Percentiles rank a stretch among this genome's conserved stretches.
phyloP scores from a whole-genome alignment of 2,329 filamentous ascomycete species.

The Stylonectria norvegica region DNA sequence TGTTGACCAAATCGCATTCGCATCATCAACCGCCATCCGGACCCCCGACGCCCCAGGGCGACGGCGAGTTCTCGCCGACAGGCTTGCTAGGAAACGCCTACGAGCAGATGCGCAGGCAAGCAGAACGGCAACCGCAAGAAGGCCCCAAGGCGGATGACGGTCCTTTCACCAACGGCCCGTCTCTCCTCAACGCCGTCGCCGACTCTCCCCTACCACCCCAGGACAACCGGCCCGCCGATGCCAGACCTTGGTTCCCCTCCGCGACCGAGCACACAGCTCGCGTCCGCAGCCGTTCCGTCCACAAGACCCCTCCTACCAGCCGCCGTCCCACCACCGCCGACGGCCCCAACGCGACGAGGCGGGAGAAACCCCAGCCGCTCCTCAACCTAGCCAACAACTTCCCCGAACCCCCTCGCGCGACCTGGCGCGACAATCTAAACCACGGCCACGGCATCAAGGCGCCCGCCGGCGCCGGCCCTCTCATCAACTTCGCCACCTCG shows the following conservation, averaged over 20 bases:
- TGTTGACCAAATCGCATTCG: conserved; percentile 30
- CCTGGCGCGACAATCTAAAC: conserved; percentile 48
- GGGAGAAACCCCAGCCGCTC: conserved; percentile 54
- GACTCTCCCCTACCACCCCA: conserved; percentile 17
- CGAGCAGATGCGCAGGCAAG: conserved; percentile 43
- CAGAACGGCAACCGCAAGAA: conserved; percentile 28
- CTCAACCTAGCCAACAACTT: conserved; percentile 62
- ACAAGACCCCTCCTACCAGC: conserved; percentile 17
- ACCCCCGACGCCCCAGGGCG: conserved; percentile 13
- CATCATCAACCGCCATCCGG: conserved; percentile 10
- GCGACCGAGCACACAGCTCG: conserved; percentile 37
- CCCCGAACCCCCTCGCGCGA: conserved; percentile 57
- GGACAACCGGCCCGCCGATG: conserved; percentile 27
- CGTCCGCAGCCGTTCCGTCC: conserved; percentile 27
- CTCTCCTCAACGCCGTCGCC: conserved; percentile 47
- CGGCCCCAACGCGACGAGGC: conserved; percentile 13
- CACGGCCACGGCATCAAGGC: conserved; percentile 48
- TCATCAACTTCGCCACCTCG: conserved; percentile 45
- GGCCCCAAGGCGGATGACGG: conserved; percentile 31
- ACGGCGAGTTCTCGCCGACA: conserved; percentile 46
- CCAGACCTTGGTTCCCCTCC: conserved; percentile 36
- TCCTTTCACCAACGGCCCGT: conserved; percentile 56
- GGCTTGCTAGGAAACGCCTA: conserved; percentile 52
- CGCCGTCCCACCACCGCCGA: conserved; percentile 26
- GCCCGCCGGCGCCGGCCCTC: conserved; percentile 35